Percentiles rank a stretch among this genome's conserved stretches.
These are phyloP conservation scores for Herpotrichia juniperi DNA, from an alignment of 2,329 filamentous ascomycete genomes.

Conservation along the genomic window DNA sequence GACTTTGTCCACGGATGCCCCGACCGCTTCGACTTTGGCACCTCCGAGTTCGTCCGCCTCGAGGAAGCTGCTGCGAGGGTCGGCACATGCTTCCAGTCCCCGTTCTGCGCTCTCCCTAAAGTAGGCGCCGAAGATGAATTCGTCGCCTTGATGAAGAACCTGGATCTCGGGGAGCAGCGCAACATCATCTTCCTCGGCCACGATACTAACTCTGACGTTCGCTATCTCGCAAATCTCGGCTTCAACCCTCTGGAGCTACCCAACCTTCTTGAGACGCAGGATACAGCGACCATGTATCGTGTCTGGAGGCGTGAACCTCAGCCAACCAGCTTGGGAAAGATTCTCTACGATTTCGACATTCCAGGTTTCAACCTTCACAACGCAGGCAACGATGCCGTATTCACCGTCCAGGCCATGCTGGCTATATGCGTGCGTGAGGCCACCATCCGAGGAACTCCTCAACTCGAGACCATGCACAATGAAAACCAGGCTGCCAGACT, in stretches of 20 bases:
- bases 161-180: constrained; percentile 48
- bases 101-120: constrained; percentile 51
- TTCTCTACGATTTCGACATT: constrained; percentile 71
- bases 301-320: constrained; percentile 62
- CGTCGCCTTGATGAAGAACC: background rate
- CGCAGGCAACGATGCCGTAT: constrained; percentile 83
- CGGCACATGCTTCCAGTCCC: constrained; percentile 62
- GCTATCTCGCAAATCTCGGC: constrained; percentile 69
- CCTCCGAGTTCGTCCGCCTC: constrained; percentile 61
- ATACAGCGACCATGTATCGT: constrained; percentile 76
- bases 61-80: constrained; percentile 54
- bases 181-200: constrained; percentile 83
- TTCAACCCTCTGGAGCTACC: constrained; percentile 62
- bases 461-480: constrained; percentile 27
- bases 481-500: constrained; percentile 30
- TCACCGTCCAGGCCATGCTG: constrained; percentile 77
- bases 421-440: constrained; percentile 60
- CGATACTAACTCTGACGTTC: constrained; percentile 70
- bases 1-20: constrained; percentile 76
- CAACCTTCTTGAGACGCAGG: constrained; percentile 68
- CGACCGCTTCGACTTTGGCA: constrained; percentile 74
- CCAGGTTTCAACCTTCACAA: constrained; percentile 75
- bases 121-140: background rate
- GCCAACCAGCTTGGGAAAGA: constrained; percentile 61
- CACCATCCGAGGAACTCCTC: constrained; percentile 36